A percentile compares a stretch with the other conserved stretches of the same genome.
Evolutionary conservation across 1,284 basidiomycete species (phyloP).

Genomic region (Tylopilus orsonianus): DNA sequence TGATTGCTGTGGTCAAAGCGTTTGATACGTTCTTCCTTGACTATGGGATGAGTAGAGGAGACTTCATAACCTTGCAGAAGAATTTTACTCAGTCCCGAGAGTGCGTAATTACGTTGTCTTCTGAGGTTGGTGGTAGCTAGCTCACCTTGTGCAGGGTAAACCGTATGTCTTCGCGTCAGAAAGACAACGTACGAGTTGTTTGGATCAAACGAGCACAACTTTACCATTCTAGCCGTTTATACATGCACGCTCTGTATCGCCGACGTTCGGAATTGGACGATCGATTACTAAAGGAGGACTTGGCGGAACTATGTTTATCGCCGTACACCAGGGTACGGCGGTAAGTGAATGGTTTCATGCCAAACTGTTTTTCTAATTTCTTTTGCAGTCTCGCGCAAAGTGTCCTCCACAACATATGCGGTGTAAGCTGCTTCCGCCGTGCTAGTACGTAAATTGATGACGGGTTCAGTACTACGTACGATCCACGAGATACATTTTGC

Average conservation of each 20-base stretch:
- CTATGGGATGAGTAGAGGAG: conserved; percentile 63
- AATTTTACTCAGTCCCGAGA: conserved; percentile 67
- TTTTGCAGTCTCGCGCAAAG: conserved; percentile 67
- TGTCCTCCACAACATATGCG: conserved; percentile 66
- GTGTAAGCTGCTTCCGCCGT: conserved; percentile 43
- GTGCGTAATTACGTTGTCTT: conserved; percentile 41
- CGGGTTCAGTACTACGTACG: conserved; percentile 74
- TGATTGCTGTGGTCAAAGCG: conserved; percentile 66
- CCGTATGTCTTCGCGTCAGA: conserved; percentile 71
- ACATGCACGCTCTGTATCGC: conserved; percentile 82
- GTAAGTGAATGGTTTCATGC: conserved; percentile 37
- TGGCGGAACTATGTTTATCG: conserved; percentile 84
- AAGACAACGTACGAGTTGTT: conserved; percentile 71
- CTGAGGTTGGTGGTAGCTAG: not conserved
- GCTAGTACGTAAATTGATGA: conserved; percentile 7
- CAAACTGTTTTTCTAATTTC: conserved; percentile 4
- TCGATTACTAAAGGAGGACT: conserved; percentile 64
- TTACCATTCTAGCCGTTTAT: conserved; percentile 70
- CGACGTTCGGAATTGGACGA: conserved; percentile 82
- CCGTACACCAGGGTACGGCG: conserved; percentile 80
- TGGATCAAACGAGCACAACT: conserved; percentile 81
- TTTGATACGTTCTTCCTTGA: conserved; percentile 76
- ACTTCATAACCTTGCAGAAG: conserved; percentile 65
- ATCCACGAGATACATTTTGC: conserved; percentile 66
- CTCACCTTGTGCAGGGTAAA: conserved; percentile 46